Evolutionary conservation across 208 protist genomes (phyloP).

Genomic region (Vickermania ingenoplastis): DNA sequence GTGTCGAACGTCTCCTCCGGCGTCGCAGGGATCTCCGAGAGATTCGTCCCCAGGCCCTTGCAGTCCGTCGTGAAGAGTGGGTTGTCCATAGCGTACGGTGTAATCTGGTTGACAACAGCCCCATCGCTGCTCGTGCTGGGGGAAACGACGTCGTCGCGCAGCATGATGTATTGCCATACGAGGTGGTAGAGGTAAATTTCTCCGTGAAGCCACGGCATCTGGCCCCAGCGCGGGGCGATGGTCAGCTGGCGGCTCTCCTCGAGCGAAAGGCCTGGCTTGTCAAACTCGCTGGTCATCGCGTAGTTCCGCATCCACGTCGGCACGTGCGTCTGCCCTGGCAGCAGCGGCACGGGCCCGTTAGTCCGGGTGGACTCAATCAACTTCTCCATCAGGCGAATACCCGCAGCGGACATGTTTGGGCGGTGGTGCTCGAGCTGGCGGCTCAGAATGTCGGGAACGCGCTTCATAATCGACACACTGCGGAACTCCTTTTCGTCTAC

Average conservation of each 20-base stretch:
- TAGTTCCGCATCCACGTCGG: constrained; percentile 72
- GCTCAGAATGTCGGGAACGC: constrained; percentile 40
- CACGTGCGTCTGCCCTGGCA: constrained; percentile 51
- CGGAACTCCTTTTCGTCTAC: constrained; percentile 54
- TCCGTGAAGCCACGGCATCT: constrained; percentile 83
- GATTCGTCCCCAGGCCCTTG: background rate
- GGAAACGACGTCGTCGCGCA: constrained; percentile 11
- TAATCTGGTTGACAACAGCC: constrained; percentile 34
- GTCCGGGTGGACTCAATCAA: constrained; percentile 22
- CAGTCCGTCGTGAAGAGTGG: constrained; percentile 37
- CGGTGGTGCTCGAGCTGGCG: constrained; percentile 43
- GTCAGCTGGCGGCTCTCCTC: constrained; percentile 5
- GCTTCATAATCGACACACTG: constrained; percentile 38
- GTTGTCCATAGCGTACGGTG: constrained; percentile 40
- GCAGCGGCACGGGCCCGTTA: constrained; percentile 45
- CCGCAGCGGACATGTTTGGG: constrained; percentile 8
- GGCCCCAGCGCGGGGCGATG: constrained; percentile 61
- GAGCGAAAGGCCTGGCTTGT: constrained; percentile 8
- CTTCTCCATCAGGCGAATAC: constrained; percentile 12
- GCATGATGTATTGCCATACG: constrained; percentile 65
- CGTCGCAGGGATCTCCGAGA: background rate
- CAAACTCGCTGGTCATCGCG: constrained; percentile 38
- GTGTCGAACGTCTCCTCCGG: background rate
- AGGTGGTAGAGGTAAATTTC: constrained; percentile 88
- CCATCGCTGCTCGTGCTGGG: background rate